Conservation (phyloP, 176 grass and related monocot species). For the Cymbopogon citratus region DNA sequence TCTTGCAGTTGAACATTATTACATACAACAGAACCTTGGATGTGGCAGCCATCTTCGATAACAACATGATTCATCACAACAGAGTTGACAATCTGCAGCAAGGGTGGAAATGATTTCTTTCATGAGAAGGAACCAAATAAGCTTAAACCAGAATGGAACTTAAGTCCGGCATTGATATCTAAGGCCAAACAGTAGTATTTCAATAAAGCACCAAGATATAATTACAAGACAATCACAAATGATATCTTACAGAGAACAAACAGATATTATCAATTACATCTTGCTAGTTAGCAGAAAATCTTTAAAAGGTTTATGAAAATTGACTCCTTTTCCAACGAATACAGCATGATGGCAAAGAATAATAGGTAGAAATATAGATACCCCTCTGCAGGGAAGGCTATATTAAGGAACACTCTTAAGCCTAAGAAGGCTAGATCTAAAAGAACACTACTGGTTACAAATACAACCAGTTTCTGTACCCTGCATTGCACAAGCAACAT, state of each 20-base stretch:
- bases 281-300: neutral
- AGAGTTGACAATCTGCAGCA: slow-evolving; percentile 84
- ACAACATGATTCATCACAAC: slow-evolving; percentile 93
- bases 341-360: neutral
- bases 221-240: neutral
- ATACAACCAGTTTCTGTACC: neutral
- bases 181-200: neutral
- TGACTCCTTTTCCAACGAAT: neutral
- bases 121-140: neutral
- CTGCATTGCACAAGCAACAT: neutral
- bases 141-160: neutral
- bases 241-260: neutral
- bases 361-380: neutral
- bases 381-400: neutral
- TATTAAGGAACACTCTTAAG: neutral
- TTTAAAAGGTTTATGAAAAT: neutral
- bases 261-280: neutral
- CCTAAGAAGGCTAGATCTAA: neutral
- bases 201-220: neutral
- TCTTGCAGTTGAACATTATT: slow-evolving; percentile 98
- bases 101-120: neutral
- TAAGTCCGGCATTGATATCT: neutral
- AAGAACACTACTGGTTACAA: neutral
- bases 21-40: slow-evolving; percentile 93
- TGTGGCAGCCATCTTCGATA: slow-evolving; percentile 91